Evolutionary conservation across 192 early-diverging fungal genomes (phyloP).

Genomic region (Phycomyces nitens): DNA sequence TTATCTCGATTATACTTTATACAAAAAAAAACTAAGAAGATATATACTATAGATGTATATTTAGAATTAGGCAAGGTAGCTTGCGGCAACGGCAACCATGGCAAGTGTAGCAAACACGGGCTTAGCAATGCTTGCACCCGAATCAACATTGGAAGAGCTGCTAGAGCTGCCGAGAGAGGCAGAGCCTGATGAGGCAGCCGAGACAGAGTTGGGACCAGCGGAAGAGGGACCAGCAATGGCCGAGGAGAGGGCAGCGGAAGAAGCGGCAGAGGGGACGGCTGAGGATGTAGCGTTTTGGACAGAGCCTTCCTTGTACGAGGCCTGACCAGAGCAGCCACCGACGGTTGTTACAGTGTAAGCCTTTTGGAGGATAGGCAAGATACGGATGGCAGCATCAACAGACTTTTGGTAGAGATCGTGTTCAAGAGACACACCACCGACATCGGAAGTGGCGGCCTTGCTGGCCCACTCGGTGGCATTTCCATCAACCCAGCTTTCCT

Average conservation of each 20-base stretch:
- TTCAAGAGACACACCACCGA: constrained; percentile 46
- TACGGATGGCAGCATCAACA: constrained; percentile 42
- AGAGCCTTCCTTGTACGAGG: constrained; percentile 24
- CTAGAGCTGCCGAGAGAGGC: too few species aligned
- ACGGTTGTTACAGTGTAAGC: constrained; percentile 29
- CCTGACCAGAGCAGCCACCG: constrained; percentile 23
- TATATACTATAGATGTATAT: too few species aligned
- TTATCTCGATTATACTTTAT: too few species aligned
- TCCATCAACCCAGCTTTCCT: constrained; percentile 31
- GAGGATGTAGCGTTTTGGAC: constrained; percentile 8
- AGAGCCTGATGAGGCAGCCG: background rate
- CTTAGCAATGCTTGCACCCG: too few species aligned
- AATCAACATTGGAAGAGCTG: too few species aligned
- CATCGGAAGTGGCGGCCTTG: constrained; percentile 37
- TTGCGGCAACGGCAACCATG: too few species aligned
- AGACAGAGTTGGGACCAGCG: constrained; percentile 1
- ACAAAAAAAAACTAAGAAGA: too few species aligned
- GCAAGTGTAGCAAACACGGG: too few species aligned
- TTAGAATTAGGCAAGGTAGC: too few species aligned
- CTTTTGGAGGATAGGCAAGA: constrained; percentile 36
- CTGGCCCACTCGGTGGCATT: constrained; percentile 41
- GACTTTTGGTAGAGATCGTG: constrained; percentile 49
- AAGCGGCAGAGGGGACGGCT: constrained; percentile 13
- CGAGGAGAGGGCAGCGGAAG: background rate
- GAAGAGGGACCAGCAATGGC: background rate